These are phyloP conservation scores for Mucor ambiguus DNA, from an alignment of 371 early-diverging fungal species.

Conservation along the genomic window DNA sequence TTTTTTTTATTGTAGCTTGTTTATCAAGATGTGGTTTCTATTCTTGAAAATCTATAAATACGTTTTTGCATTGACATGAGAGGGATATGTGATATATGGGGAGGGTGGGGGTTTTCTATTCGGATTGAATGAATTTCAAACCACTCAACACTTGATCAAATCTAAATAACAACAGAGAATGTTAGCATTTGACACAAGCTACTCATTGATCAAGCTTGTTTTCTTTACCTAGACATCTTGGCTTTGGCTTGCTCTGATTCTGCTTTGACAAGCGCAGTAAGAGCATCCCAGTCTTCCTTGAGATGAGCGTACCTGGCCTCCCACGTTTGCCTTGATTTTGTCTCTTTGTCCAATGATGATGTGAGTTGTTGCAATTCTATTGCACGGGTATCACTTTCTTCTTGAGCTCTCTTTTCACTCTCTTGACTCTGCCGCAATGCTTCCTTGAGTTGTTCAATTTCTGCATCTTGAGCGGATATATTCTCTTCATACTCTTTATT, in stretches of 20 bases:
- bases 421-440: conserved; percentile 7
- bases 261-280: conserved; percentile 24
- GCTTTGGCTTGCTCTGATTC: conserved; percentile 34
- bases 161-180: conserved; percentile 5
- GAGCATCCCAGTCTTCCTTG: conserved; percentile 27
- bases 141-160: conserved; percentile 26
- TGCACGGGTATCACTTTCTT: neutral
- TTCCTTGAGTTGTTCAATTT: conserved; percentile 16
- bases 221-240: conserved; percentile 28
- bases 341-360: conserved; percentile 8
- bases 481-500: neutral
- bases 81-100: no score
- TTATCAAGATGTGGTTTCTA: no score
- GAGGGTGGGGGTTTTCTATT: neutral
- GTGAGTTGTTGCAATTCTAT: conserved; percentile 8
- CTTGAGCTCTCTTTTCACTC: conserved; percentile 5
- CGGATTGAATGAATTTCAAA: conserved; percentile 10
- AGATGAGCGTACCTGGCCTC: conserved; percentile 24
- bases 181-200: neutral
- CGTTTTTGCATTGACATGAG: no score
- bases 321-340: conserved; percentile 13
- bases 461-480: neutral
- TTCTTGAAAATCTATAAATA: no score
- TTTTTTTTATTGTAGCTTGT: no score
- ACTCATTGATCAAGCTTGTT: neutral